phyloP scores from a whole-genome alignment of 2,329 filamentous ascomycete species.

The Sporothrix luriei region DNA sequence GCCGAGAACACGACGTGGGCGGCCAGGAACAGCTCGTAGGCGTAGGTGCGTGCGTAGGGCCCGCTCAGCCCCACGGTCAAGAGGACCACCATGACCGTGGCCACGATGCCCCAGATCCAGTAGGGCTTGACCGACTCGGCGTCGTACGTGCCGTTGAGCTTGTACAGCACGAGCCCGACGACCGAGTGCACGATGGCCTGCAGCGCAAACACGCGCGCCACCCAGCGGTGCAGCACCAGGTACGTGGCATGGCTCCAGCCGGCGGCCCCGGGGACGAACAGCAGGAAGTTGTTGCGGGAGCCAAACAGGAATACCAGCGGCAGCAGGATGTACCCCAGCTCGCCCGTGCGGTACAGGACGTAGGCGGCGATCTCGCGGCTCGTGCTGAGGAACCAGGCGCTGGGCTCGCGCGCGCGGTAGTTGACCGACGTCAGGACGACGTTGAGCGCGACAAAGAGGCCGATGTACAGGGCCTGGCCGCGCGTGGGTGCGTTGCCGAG shows the following conservation, averaged over 20 bases:
- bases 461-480: not conserved
- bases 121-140: slow-evolving; percentile 6
- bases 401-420: slow-evolving; percentile 5
- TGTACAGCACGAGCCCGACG: slow-evolving; percentile 46
- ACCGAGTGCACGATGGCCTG: slow-evolving; percentile 53
- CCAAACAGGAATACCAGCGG: slow-evolving; percentile 50
- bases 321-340: slow-evolving; percentile 29
- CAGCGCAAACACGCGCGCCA: slow-evolving; percentile 50
- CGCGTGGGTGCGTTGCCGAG: not conserved
- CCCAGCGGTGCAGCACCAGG: slow-evolving; percentile 54
- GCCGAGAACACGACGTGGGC: slow-evolving; percentile 27
- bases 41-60: not conserved
- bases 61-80: not conserved
- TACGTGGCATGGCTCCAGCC: slow-evolving; percentile 55
- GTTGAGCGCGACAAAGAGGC: not conserved
- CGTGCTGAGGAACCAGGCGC: slow-evolving; percentile 21
- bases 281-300: slow-evolving; percentile 50
- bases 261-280: slow-evolving; percentile 45
- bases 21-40: slow-evolving; percentile 19
- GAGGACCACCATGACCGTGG: not conserved
- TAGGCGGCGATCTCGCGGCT: slow-evolving; percentile 22
- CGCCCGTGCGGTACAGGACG: slow-evolving; percentile 29
- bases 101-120: slow-evolving; percentile 20
- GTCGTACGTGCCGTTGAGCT: slow-evolving; percentile 30
- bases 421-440: slow-evolving; percentile 6